Evolutionary conservation across 176 grass and related monocot genomes (phyloP), one percentile per base, ranked within the genome.

Genomic region (Cenchrus americanus): DNA sequence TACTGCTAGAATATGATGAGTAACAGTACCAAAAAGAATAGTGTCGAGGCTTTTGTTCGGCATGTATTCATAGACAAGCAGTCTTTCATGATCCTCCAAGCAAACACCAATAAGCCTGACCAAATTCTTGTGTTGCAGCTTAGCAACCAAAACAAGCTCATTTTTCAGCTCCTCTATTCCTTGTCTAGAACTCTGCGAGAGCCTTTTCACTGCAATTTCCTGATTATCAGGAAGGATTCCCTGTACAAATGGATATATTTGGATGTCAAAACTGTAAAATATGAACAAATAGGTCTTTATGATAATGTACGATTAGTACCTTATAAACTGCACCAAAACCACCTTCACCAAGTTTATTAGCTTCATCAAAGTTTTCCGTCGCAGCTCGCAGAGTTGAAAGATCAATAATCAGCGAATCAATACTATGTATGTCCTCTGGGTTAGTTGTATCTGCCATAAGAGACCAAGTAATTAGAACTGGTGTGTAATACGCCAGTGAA

Each of bases 11-110:
- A 43, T 44, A 43, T 66, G 41, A 54, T 76, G 65, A 63, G 44
- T 67, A 55, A 22, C 58, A 50, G 17, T 88, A 97, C 92, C 87
- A 55, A 93, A 97, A 58, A 97, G 86, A 91, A 90, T 62, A 10
- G 24, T 93, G 66, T 98, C 87, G 1, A 98, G 91, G 83, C 95
- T 98, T 95, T 84, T 93, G 55, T 98, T 98, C 22, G 89, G 85
- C 76, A 94, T 78, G 73, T 86, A 90, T 27, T 90, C 88, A 21
- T 90, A 87, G 37, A 92, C 85, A 77, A 97, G 89, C 66, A 97
- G 41, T 72, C 71, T 97, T 79, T 97, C 94, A 37, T 92, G 75
- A 48, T 92, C 89, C 61, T 92, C 87, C 85, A 97, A 85, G 82
- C 89, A 97, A 76, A 94, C 91, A 40, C 92, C 94, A 4, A 94